Base-by-base conservation (phyloP, 257 asterid genomes). In the Dorcoceras hygrometricum region DNA sequence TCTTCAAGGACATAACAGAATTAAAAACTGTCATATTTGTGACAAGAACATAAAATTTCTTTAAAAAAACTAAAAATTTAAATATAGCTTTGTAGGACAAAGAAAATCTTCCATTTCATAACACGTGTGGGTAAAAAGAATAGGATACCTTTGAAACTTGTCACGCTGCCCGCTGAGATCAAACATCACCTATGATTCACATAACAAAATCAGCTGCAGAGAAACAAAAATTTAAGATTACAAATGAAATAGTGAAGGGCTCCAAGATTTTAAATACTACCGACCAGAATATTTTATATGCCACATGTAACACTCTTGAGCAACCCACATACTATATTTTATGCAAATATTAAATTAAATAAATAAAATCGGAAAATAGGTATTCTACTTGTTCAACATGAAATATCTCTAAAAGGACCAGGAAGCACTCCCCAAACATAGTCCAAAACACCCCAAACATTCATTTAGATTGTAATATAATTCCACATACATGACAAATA, bases 91-190 rank as follows among this genome's bases (percentile, higher is more conserved):
- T 0, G 22, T 18, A 46, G 8, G 20, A 46, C 8, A 46, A 46
- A 18, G 22, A 46, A 46, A 12, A 46, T 18, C 22, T 46, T 46
- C 54, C 6, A 3, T 46, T 46, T 4, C 20, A 46, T 46, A 46
- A 16, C 50, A 59, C 22, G 50, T 24, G 57, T 1, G 50, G 74
- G 66, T 26, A 28, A 65, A 39, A 51, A 36, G 31, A 71, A 71
- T 34, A 51, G 25, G 26, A 53, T 86, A 93, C 99, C 99, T 93
- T 70, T 82, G 79, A 76, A 93, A 93, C 79, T 85, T 88, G 80
- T 93, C 99, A 23, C 89, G 84, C 83, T 88, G 95, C 57, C 95
- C 94, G 62, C 76, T 58, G 51, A 82, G 83, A 73, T 93, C 99
- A 73, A 83, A 88, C 99, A 93, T 93, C 66, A 78, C 77, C 73